Evolutionary conservation across 2,329 filamentous ascomycete genomes (phyloP).

Genomic region (Penicillium sp.): DNA sequence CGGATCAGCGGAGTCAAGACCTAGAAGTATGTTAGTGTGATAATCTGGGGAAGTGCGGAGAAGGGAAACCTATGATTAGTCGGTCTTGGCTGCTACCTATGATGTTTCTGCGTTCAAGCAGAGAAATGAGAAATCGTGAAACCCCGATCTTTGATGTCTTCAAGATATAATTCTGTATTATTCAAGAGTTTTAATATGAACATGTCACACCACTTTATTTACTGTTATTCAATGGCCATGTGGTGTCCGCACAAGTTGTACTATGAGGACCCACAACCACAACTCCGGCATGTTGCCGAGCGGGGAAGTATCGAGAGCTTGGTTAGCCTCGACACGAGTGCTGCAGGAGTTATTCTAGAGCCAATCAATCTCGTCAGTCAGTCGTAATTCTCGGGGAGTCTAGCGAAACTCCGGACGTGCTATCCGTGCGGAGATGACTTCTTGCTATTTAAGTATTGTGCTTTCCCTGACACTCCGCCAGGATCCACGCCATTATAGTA

Average conservation of each 20-base stretch:
- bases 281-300: background rate
- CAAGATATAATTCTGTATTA: no score
- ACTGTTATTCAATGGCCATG: no score
- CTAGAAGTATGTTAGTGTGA: background rate
- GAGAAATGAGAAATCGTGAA: background rate
- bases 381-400: background rate
- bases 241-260: no score
- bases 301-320: constrained; percentile 4
- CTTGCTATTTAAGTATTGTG: background rate
- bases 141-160: no score
- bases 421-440: background rate
- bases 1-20: background rate
- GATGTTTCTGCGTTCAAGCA: background rate
- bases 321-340: background rate
- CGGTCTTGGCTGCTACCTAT: background rate
- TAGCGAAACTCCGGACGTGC: background rate
- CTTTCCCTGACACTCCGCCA: no score
- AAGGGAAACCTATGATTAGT: background rate
- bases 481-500: background rate
- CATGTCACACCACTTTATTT: no score
- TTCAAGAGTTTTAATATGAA: no score
- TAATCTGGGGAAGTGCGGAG: constrained; percentile 2
- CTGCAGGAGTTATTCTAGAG: background rate
- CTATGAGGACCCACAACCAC: no score
- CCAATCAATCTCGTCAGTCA: background rate